phyloP scores from a whole-genome alignment of 2,329 filamentous ascomycete genomes.

The Thielaviopsis euricoi region DNA sequence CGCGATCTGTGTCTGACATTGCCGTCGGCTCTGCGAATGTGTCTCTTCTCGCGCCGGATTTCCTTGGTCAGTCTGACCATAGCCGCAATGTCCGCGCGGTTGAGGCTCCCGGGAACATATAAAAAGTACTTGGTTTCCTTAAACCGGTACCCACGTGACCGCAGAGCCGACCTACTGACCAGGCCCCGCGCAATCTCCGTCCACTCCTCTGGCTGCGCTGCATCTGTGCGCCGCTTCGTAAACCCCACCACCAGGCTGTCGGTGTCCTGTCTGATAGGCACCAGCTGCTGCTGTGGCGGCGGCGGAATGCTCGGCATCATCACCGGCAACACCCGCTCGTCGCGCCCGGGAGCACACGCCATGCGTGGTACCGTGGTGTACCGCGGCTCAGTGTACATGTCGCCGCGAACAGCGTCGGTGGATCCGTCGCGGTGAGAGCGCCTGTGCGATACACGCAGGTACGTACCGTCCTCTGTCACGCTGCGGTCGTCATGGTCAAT shows the following conservation, averaged over 20 bases:
- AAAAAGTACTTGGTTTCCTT: slow-evolving; percentile 83
- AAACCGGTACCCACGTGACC: slow-evolving; percentile 68
- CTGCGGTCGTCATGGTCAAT: slow-evolving; percentile 23
- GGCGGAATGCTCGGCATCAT: slow-evolving; percentile 7
- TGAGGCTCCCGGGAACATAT: slow-evolving; percentile 82
- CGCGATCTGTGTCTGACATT: background rate
- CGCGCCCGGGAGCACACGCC: slow-evolving; percentile 56
- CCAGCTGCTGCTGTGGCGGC: slow-evolving; percentile 3
- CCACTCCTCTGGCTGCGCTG: slow-evolving; percentile 56
- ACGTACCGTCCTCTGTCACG: slow-evolving; percentile 27
- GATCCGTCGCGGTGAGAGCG: slow-evolving; percentile 18
- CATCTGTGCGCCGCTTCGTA: slow-evolving; percentile 31
- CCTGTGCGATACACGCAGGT: slow-evolving; percentile 28
- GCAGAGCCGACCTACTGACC: slow-evolving; percentile 72
- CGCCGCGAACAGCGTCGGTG: slow-evolving; percentile 34
- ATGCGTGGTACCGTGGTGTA: slow-evolving; percentile 64
- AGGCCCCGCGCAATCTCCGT: slow-evolving; percentile 94
- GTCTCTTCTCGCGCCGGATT: slow-evolving; percentile 4
- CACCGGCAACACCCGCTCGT: slow-evolving; percentile 23
- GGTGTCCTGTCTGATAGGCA: slow-evolving; percentile 20
- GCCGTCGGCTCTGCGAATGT: background rate
- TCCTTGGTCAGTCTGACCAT: slow-evolving; percentile 4
- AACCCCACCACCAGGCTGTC: slow-evolving; percentile 38
- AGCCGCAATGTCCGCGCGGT: slow-evolving; percentile 1
- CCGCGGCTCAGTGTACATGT: slow-evolving; percentile 62